Evolutionary conservation across 1,284 basidiomycete genomes (phyloP).

Genomic region (Microbotryomycetes sp.): DNA sequence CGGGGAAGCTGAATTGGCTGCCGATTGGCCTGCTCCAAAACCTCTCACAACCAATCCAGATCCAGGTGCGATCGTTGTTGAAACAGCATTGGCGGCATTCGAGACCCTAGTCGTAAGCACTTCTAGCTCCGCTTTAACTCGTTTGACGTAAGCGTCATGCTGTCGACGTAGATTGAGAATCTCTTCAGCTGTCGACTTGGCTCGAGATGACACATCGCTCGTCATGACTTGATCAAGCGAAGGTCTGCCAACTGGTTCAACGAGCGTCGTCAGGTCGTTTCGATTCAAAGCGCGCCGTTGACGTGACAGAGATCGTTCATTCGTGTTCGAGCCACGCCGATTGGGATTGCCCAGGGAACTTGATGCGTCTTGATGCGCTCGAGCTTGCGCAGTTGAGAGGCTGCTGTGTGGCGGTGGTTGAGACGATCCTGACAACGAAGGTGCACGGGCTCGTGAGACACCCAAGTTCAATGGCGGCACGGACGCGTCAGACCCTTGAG

Average conservation of each 20-base stretch:
- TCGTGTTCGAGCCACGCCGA: background rate
- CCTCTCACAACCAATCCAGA: slow-evolving; percentile 19
- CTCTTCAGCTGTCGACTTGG: slow-evolving; percentile 22
- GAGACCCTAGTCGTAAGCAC: slow-evolving; percentile 14
- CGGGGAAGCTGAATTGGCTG: background rate
- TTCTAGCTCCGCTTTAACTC: slow-evolving; percentile 19
- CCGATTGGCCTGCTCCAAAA: slow-evolving; percentile 6
- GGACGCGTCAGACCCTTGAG: slow-evolving; percentile 10
- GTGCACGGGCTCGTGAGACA: slow-evolving; percentile 5
- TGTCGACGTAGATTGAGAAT: slow-evolving; percentile 16
- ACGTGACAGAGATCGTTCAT: background rate
- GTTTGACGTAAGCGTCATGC: slow-evolving; percentile 17
- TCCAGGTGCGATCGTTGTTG: background rate
- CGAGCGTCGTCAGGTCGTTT: background rate
- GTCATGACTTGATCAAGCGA: slow-evolving; percentile 5
- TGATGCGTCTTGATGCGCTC: background rate
- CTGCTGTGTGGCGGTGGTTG: background rate
- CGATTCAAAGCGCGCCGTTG: too few species aligned
- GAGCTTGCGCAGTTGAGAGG: background rate
- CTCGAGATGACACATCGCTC: background rate
- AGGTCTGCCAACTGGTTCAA: background rate
- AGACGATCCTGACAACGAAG: slow-evolving; percentile 10
- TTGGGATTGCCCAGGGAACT: background rate
- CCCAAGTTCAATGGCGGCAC: slow-evolving; percentile 22
- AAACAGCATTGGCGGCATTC: background rate